Conservation (phyloP, 257 asterid species). For the Solanum sparsipilum region DNA sequence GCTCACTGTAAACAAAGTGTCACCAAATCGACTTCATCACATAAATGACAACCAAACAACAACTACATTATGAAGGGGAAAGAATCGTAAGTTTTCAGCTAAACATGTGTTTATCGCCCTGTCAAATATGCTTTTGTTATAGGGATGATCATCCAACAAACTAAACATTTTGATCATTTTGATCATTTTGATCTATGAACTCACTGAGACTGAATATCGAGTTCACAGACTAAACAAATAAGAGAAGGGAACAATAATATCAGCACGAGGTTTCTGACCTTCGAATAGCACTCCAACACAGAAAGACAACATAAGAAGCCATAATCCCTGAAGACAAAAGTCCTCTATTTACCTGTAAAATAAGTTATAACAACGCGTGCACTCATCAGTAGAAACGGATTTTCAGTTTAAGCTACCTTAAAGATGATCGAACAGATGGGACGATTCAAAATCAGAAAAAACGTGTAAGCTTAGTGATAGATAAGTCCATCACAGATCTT, state of each 20-base stretch:
- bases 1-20: conserved; percentile 50
- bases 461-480: not conserved
- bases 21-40: not conserved
- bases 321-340: conserved; percentile 85
- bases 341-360: conserved; percentile 78
- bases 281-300: conserved; percentile 90
- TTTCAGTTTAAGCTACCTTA: not conserved
- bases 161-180: not conserved
- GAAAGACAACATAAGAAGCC: conserved; percentile 91
- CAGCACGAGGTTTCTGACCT: conserved; percentile 30
- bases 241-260: not conserved
- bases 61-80: not conserved
- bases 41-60: not conserved
- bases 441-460: not conserved
- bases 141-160: not conserved
- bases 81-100: not conserved
- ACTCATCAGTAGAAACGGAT: not conserved
- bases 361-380: not conserved
- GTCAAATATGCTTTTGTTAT: not conserved
- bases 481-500: not conserved
- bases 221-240: not conserved
- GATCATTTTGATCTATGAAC: not conserved
- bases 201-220: not conserved
- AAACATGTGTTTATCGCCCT: not conserved
- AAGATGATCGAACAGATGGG: not conserved